phyloP scores from a whole-genome alignment of 2,329 filamentous ascomycete species.

The Fusarium newnesense region DNA sequence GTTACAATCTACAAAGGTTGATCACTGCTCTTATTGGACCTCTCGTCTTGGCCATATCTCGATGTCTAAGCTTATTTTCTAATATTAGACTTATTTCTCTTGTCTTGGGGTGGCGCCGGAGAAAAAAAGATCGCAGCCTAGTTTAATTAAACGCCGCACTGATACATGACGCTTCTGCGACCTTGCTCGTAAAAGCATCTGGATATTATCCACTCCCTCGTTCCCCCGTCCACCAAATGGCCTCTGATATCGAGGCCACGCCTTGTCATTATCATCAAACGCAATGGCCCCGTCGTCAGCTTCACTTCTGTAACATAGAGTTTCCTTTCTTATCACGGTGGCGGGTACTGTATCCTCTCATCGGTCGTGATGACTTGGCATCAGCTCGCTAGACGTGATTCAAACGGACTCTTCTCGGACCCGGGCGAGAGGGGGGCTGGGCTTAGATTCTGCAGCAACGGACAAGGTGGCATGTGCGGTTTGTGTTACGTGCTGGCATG shows the following conservation, averaged over 20 bases:
- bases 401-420: background rate
- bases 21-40: background rate
- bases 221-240: background rate
- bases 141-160: conserved; percentile 25
- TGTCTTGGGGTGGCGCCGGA: background rate
- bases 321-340: conserved; percentile 3
- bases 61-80: conserved; percentile 18
- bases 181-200: conserved; percentile 9
- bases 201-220: background rate
- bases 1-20: background rate
- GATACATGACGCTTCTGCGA: conserved; percentile 27
- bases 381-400: conserved; percentile 13
- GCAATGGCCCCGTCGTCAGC: background rate
- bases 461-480: background rate
- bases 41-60: background rate
- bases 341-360: conserved; percentile 5
- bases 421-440: background rate
- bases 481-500: conserved; percentile 13
- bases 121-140: background rate
- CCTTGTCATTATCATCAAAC: background rate
- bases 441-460: conserved; percentile 2
- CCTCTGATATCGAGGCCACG: background rate
- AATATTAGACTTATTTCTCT: conserved; percentile 16
- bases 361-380: conserved; percentile 5
- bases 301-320: background rate